Evolutionary conservation across 1,284 basidiomycete species (phyloP).

Genomic region (Phaffia rhodozyma): DNA sequence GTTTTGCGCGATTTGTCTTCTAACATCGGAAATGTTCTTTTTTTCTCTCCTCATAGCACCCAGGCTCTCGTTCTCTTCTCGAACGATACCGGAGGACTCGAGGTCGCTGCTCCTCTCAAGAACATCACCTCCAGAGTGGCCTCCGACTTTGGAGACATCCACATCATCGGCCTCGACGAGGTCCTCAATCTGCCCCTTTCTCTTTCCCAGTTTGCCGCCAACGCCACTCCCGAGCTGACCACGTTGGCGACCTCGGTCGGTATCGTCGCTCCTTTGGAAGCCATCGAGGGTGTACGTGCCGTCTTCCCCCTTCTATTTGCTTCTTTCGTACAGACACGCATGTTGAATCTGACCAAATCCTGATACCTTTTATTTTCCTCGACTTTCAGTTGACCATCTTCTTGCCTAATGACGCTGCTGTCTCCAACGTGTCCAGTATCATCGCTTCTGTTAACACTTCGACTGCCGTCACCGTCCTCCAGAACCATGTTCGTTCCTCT

Average conservation of each 20-base stretch:
- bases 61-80: slow-evolving; percentile 53
- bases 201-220: slow-evolving; percentile 30
- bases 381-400: neutral
- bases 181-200: slow-evolving; percentile 22
- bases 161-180: slow-evolving; percentile 30
- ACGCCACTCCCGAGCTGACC: slow-evolving; percentile 30
- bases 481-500: slow-evolving; percentile 45
- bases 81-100: slow-evolving; percentile 37
- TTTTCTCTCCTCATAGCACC: slow-evolving; percentile 21
- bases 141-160: slow-evolving; percentile 39
- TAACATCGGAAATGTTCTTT: too few relatives aligned
- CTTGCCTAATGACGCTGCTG: neutral
- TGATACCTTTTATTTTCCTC: neutral
- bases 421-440: slow-evolving; percentile 5
- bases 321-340: neutral
- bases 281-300: neutral
- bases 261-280: slow-evolving; percentile 37
- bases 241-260: slow-evolving; percentile 31
- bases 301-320: neutral
- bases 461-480: slow-evolving; percentile 40
- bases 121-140: slow-evolving; percentile 22
- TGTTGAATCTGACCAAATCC: neutral
- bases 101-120: slow-evolving; percentile 44
- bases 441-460: slow-evolving; percentile 41
- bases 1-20: too few relatives aligned